These are phyloP conservation scores for Plasmopara muralis DNA, from an alignment of 352 stramenopile species.

Conservation along the genomic window DNA sequence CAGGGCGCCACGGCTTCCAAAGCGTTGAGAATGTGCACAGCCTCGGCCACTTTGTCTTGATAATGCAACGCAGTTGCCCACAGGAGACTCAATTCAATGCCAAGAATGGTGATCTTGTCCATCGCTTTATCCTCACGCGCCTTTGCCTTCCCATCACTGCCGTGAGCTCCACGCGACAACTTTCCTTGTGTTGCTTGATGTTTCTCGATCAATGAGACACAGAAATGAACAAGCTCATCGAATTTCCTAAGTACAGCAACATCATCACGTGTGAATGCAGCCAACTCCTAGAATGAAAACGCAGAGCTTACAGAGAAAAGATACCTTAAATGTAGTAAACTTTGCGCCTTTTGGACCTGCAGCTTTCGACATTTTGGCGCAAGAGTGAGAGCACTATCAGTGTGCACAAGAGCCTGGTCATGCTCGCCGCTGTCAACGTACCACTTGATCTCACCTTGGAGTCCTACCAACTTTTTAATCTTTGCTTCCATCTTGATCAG, in stretches of 20 bases:
- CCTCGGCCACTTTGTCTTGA: conserved; percentile 59
- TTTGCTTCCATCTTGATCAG: conserved; percentile 51
- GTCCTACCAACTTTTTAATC: conserved; percentile 38
- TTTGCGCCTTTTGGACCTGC: conserved; percentile 54
- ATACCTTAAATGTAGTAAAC: conserved; percentile 65
- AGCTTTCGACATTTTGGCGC: conserved; percentile 46
- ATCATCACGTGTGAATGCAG: conserved; percentile 2
- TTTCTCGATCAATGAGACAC: conserved; percentile 42
- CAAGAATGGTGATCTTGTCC: conserved; percentile 41
- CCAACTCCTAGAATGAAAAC: not conserved
- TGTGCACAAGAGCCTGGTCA: conserved; percentile 34
- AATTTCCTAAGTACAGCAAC: conserved; percentile 40
- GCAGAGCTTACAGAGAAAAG: conserved; percentile 6
- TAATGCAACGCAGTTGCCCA: conserved; percentile 66
- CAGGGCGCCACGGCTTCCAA: conserved; percentile 59
- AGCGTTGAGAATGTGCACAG: conserved; percentile 41
- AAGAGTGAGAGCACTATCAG: conserved; percentile 45
- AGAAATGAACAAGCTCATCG: conserved; percentile 42
- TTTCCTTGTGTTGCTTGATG: conserved; percentile 26
- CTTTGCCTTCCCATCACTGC: conserved; percentile 6
- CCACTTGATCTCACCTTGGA: conserved; percentile 58
- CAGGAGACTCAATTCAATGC: conserved; percentile 55
- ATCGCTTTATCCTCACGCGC: conserved; percentile 17
- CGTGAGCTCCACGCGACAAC: not conserved
- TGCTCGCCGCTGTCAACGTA: conserved; percentile 42